A percentile compares a stretch with the other conserved stretches of the same genome.
Evolutionary conservation across 352 stramenopile species (phyloP).

Genomic region (Phytophthora europaea): DNA sequence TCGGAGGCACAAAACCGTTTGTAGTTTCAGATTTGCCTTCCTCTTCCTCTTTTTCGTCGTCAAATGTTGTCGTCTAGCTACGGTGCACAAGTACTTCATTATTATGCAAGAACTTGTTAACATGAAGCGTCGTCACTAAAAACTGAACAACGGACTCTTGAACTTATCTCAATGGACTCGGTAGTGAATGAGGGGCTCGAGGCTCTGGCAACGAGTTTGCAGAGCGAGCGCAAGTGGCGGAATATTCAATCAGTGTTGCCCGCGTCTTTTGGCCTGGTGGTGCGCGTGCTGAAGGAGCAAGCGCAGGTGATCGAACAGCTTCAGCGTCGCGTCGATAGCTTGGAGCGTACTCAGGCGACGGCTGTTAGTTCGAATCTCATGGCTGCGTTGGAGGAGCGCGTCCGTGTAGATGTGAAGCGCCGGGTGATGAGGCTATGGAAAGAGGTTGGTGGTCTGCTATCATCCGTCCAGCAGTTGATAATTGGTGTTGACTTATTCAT

Average conservation of each 20-base stretch:
- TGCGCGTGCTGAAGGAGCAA: conserved; percentile 51
- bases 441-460: conserved; percentile 18
- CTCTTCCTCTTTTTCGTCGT: too few species aligned
- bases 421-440: conserved; percentile 18
- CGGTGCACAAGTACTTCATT: too few species aligned
- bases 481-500: background rate
- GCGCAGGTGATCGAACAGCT: conserved; percentile 35
- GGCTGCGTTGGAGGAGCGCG: conserved; percentile 16
- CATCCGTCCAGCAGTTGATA: background rate
- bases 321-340: conserved; percentile 23
- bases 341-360: conserved; percentile 17
- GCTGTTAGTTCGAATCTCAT: conserved; percentile 2
- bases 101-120: too few species aligned
- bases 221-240: conserved; percentile 61
- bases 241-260: conserved; percentile 72
- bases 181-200: conserved; percentile 1
- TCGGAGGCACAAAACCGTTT: background rate
- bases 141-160: background rate
- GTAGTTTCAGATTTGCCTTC: too few species aligned
- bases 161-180: background rate
- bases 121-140: conserved; percentile 25
- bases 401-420: conserved; percentile 21
- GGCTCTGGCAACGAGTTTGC: conserved; percentile 36
- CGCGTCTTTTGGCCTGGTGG: conserved; percentile 51
- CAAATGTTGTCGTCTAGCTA: too few species aligned